These are phyloP conservation scores for Bryum argenteum DNA, from an alignment of 225 moss, liverwort and hornwort species.

Conservation along the genomic window DNA sequence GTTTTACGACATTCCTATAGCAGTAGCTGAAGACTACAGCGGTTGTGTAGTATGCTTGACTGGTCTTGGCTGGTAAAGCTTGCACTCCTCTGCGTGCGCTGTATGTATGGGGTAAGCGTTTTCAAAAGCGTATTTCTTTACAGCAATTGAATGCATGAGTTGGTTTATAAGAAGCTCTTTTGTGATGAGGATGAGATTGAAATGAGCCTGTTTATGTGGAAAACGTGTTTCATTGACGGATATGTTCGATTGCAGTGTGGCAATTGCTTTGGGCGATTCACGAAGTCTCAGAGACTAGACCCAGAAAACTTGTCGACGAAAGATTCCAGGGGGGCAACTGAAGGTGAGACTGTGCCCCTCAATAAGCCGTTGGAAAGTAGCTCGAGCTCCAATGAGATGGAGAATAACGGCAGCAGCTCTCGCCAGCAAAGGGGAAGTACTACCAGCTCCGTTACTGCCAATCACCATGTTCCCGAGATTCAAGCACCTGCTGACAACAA, in stretches of 20 bases:
- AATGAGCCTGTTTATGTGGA: too few species aligned
- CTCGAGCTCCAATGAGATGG: conserved; percentile 60
- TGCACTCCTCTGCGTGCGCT: conserved; percentile 48
- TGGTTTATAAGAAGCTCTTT: too few species aligned
- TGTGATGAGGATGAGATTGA: too few species aligned
- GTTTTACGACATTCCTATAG: conserved; percentile 23
- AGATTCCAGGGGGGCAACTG: conserved; percentile 26
- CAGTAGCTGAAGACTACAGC: conserved; percentile 35
- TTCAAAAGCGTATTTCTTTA: not conserved
- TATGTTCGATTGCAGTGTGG: conserved; percentile 30
- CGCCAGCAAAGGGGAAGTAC: conserved; percentile 45
- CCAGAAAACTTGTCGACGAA: conserved; percentile 28
- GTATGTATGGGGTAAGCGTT: conserved; percentile 57
- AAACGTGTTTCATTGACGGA: too few species aligned
- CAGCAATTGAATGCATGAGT: too few species aligned
- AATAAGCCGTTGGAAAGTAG: conserved; percentile 40
- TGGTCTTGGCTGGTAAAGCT: conserved; percentile 56
- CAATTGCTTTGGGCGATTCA: conserved; percentile 53
- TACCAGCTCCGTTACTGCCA: conserved; percentile 36
- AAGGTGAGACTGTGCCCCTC: conserved; percentile 39
- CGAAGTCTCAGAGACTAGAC: conserved; percentile 50
- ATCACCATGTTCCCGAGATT: conserved; percentile 40
- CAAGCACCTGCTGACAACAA: conserved; percentile 36
- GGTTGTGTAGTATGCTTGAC: conserved; percentile 45
- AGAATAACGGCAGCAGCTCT: conserved; percentile 55